Percentiles rank a stretch among this genome's conserved stretches.
phyloP scores from a whole-genome alignment of 768 basidiomycete species.

The Leccinum ochraceum region DNA sequence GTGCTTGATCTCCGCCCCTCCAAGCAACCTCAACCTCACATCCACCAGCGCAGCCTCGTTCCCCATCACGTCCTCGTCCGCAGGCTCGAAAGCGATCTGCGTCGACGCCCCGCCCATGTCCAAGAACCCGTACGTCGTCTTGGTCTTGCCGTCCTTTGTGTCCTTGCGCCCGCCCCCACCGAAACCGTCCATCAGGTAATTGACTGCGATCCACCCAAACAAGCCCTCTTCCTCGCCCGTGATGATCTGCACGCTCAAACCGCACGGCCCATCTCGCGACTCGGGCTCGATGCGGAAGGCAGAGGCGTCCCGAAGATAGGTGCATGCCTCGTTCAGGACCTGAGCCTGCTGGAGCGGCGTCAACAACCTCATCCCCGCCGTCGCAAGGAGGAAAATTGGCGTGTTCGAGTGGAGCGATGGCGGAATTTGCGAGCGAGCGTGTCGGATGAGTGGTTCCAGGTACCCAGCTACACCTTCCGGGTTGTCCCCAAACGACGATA shows the following conservation, averaged over 20 bases:
- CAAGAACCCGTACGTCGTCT: slow-evolving; percentile 93
- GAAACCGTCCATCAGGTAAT: slow-evolving; percentile 99
- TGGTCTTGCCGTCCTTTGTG: slow-evolving; percentile 52
- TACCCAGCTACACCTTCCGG: slow-evolving; percentile 73
- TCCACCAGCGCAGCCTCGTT: slow-evolving; percentile 63
- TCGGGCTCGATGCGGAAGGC: slow-evolving; percentile 73
- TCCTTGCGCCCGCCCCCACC: slow-evolving; percentile 33
- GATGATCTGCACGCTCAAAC: slow-evolving; percentile 91
- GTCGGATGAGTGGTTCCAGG: slow-evolving; percentile 78
- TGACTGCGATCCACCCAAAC: slow-evolving; percentile 99
- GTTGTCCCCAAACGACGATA: slow-evolving; percentile 77
- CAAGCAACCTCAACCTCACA: slow-evolving; percentile 78
- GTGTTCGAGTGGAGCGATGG: slow-evolving; percentile 84
- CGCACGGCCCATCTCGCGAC: slow-evolving; percentile 77
- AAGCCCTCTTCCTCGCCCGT: slow-evolving; percentile 98
- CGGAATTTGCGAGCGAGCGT: slow-evolving; percentile 82
- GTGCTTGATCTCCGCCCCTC: slow-evolving; percentile 86
- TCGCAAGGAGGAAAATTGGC: slow-evolving; percentile 92
- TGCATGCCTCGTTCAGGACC: slow-evolving; percentile 77
- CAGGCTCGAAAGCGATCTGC: slow-evolving; percentile 97
- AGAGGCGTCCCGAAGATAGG: slow-evolving; percentile 72
- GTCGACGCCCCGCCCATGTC: slow-evolving; percentile 99
- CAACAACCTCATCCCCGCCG: slow-evolving; percentile 95
- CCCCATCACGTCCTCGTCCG: slow-evolving; percentile 49
- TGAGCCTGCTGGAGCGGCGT: slow-evolving; percentile 63